A percentile compares a stretch with the other conserved stretches of the same genome.
Evolutionary conservation across 768 basidiomycete genomes (phyloP).

Genomic region (Phaffia tasmanica): DNA sequence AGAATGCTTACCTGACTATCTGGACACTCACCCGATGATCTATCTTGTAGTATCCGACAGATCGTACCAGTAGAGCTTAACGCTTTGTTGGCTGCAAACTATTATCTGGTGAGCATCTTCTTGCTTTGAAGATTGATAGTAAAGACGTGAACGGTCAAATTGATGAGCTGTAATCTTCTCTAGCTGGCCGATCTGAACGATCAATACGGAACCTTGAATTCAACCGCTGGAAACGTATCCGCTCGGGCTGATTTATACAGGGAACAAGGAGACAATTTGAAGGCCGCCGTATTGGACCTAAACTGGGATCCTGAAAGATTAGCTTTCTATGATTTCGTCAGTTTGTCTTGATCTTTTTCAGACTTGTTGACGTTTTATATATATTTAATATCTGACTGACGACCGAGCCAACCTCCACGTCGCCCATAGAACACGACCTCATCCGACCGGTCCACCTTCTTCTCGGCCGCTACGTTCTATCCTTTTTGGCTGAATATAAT

Average conservation of each 20-base stretch:
- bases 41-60: constrained; percentile 41
- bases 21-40: background rate
- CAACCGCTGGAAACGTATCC: constrained; percentile 21
- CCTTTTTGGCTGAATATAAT: constrained; percentile 69
- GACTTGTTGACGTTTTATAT: too few relatives aligned
- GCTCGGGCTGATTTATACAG: constrained; percentile 44
- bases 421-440: constrained; percentile 49
- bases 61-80: constrained; percentile 69
- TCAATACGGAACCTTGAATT: constrained; percentile 22
- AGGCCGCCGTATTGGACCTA: constrained; percentile 67
- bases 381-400: too few relatives aligned
- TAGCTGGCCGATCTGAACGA: constrained; percentile 54
- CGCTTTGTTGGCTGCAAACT: constrained; percentile 59
- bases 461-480: constrained; percentile 62
- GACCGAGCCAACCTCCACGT: too few relatives aligned
- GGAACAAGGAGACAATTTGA: constrained; percentile 49
- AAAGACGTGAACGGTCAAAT: constrained; percentile 33
- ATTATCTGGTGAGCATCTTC: constrained; percentile 21
- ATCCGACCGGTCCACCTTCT: constrained; percentile 53
- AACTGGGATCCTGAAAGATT: constrained; percentile 63
- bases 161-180: constrained; percentile 22
- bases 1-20: background rate
- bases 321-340: constrained; percentile 78
- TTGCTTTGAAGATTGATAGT: constrained; percentile 48
- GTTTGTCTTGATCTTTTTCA: background rate